These are phyloP conservation scores for Aeschynomene evenia DNA, from an alignment of 306 rosid species.

Conservation along the genomic window DNA sequence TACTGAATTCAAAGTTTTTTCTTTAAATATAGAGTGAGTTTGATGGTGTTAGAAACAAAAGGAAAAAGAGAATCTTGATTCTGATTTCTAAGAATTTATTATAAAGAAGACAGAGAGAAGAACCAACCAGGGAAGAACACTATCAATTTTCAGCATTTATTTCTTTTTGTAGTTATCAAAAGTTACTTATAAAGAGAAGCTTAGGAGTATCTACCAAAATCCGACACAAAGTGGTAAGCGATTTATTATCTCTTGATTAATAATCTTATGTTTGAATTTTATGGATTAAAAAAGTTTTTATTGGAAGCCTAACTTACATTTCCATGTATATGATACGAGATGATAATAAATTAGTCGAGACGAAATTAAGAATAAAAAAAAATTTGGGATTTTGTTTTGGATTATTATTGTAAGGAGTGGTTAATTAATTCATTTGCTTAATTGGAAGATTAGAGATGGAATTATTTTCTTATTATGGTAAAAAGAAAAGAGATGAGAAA, in stretches of 20 bases:
- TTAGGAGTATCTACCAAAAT: no score
- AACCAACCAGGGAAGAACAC: constrained; percentile 6
- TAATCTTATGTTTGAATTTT: no score
- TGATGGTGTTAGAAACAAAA: constrained; percentile 18
- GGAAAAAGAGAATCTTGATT: constrained; percentile 22
- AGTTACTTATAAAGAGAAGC: background rate
- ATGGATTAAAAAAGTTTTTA: no score
- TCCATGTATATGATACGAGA: no score
- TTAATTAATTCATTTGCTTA: background rate
- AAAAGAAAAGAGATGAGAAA: background rate
- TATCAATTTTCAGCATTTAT: constrained; percentile 6
- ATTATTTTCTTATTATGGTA: background rate
- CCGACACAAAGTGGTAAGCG: no score
- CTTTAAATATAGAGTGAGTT: constrained; percentile 3
- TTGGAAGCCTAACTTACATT: no score
- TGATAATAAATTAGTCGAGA: no score
- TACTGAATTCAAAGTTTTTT: background rate
- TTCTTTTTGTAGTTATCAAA: background rate
- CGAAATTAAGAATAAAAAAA: no score
- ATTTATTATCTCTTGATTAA: no score
- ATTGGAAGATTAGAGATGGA: background rate
- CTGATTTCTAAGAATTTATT: background rate
- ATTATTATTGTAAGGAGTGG: no score
- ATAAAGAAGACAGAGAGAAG: constrained; percentile 25
- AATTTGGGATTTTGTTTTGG: no score